Base-by-base conservation (phyloP, 106 monocot genomes). In the Apostasia shenzhenica region DNA sequence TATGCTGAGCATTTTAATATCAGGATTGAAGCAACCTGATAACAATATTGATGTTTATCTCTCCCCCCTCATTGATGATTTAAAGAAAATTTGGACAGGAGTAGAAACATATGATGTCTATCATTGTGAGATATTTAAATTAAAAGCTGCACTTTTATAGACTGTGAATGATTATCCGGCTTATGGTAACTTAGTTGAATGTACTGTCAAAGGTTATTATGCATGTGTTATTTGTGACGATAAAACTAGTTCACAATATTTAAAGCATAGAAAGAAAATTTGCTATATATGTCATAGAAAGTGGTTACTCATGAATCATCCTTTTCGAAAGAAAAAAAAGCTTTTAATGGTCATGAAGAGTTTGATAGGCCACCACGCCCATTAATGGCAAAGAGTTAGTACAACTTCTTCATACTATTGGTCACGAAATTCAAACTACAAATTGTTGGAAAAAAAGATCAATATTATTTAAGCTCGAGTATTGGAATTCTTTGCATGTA, bases 1-100 rank as follows among this genome's bases (percentile, higher is more conserved):
- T 2, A 67, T 67, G 14, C 48, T 67, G 26, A 14, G 46, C 8
- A 3, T 47, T 1, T 48, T 67, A 48, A 67, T 67, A 45, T 3
- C 48, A 9, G 50, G 66, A 12, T 0, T 45, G 4, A 48, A 51
- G 37, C 14, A 46, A 48, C 66, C 66, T 13, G 48, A 45, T 4
- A 67, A 49, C n/a, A 13, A 67, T 13, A 67, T 67, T n/a, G 66
- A 67, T 67, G 66, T 48, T 12, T 67, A 48, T 42, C 9, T 41
- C 4, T 26, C 42, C 9, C 66, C 66, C 2, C 66, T 67, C 10
- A 67, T 48, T n/a, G 48, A 14, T 1, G 66, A 67, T n/a, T 48
- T 67, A 5, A 67, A 4, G 14, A 26, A 48, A 0, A 7, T 67
- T 1, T 67, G 45, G 66, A 13, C 2, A 2, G 63, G 41, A 41